Base-by-base conservation (phyloP, 2,329 filamentous ascomycete genomes). In the Neofusicoccum sp. region DNA sequence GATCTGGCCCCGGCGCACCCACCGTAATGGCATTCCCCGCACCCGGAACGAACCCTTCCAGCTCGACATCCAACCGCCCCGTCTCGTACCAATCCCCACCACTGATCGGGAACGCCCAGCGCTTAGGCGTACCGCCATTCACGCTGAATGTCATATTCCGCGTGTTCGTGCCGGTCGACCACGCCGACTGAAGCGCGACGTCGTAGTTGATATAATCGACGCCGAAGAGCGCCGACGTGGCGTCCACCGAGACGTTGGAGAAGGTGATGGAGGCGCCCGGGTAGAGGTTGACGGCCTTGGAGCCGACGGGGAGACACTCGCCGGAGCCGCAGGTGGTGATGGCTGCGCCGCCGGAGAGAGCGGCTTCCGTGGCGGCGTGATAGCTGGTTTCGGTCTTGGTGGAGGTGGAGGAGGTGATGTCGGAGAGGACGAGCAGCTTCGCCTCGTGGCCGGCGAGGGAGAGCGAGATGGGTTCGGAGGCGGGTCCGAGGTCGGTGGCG, bases 161-260 rank as follows among this genome's bases (percentile, higher is more conserved):
- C 8, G 70, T 69, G 44, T 78, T 78, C 12, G 68, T 65, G 4
- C 72, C 71, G 53, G 63, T 67, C 7, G 63, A 65, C 67, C 69
- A 72, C 0, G 72, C 67, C 33, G 74, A 76, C 0, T 69, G 70
- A 20, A 78, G 71, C 2, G 69, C 69, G 38, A 70, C 70, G 47
- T 77, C 75, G 63, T 76, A 76, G 51, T 78, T 74, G 51, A 78
- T 63, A 48, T 75, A 78, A 56, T 78, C 76, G 51, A 56, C 24
- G 51, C 36, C 38, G 8, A 56, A 28, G 20, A 78, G 69, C 1
- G 69, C 69, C 1, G 76, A 48, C 16, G 66, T 72, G 0, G 70
- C 66, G n/a, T 68, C 48, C 8, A 65, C 64, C 9, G 64, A 68
- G 4, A 78, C 67, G 6, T 67, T 67, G 20, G 40, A 60, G 30